A percentile compares a stretch with the other conserved stretches of the same genome.
Conservation (phyloP, 1,284 basidiomycete genomes). For the Singerocomus rubriflavus region DNA sequence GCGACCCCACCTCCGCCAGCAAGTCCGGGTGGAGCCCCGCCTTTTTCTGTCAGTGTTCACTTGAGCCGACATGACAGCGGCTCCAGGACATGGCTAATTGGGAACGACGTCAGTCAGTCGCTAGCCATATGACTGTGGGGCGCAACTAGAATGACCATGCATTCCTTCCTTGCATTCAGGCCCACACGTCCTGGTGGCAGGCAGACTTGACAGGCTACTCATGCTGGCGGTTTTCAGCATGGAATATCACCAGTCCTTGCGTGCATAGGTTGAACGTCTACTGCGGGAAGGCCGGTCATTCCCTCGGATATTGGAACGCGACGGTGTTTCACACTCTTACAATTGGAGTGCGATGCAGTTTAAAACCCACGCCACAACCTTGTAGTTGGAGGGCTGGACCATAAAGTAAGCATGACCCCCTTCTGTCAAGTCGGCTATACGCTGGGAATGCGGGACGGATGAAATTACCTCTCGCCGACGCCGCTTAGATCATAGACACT, state of each 20-base stretch:
- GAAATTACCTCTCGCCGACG: background rate
- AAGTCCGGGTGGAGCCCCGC: slow-evolving; percentile 10
- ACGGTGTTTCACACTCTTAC: slow-evolving; percentile 1
- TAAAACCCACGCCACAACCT: background rate
- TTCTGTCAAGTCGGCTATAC: background rate
- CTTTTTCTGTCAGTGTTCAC: slow-evolving; percentile 1
- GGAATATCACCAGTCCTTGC: background rate
- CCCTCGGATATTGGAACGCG: slow-evolving; percentile 1
- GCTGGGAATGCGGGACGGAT: slow-evolving; percentile 8
- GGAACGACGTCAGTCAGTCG: background rate
- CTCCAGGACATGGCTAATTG: background rate
- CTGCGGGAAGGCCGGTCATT: background rate
- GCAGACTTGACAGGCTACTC: no score
- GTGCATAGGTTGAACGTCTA: background rate
- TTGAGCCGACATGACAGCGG: slow-evolving; percentile 6
- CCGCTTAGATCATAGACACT: background rate
- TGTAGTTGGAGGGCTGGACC: background rate
- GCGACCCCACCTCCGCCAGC: background rate
- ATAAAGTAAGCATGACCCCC: background rate
- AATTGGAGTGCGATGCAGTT: background rate
- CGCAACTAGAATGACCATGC: background rate
- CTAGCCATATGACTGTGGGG: background rate
- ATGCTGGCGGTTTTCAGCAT: background rate
- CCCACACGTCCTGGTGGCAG: no score
- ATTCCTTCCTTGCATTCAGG: no score